Base-by-base conservation (phyloP, 192 early-diverging fungal species). In the Coemansia sp. region DNA sequence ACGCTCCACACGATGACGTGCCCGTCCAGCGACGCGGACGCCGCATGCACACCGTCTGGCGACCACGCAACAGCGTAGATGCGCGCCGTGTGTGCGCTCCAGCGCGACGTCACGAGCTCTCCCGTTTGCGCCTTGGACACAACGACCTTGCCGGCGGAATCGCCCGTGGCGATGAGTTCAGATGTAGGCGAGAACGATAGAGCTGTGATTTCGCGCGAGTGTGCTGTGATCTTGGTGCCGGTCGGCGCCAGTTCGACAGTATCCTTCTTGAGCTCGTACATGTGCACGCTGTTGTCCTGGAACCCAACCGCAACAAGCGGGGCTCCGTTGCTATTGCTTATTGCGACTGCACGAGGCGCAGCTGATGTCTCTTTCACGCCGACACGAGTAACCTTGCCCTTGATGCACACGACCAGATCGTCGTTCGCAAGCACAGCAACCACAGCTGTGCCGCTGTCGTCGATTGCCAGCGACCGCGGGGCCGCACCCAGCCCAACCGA, bases 41-140 rank as follows among this genome's bases (percentile, higher is more conserved):
- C 95, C 2, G 89, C 88, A 70, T 90, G 89, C 21, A 68, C 35
- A 2, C 90, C 87, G 72, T 91, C 89, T 2, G 87, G 78, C 2
- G 90, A 87, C 95, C 95, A 99, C 0, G 80, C 80, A 31, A 99
- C 71, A 9, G 79, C 78, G 64, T 90, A 92, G 46, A 99, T 84
- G n/a, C 94, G 87, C 29, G 90, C 92, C 4, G 85, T 88, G 72
- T 99, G 96, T 78, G 91, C 93, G 26, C 91, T 89, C 95, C 95
- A 99, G 23, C 89, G 87, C 56, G 84, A 67, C n/a, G 86, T 74
- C 35, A 75, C 77, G 0, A 79, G 34, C 26, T 80, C 75, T 46
- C 87, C 85, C 3, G 84, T 79, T 0, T 59, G 71, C 0, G 88
- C 76, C 43, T 88, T 84, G 58, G 90, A 91, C 3, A 93, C 89